These are phyloP conservation scores for Blastocrithidia nonstop DNA, from an alignment of 208 protist species.

Conservation along the genomic window DNA sequence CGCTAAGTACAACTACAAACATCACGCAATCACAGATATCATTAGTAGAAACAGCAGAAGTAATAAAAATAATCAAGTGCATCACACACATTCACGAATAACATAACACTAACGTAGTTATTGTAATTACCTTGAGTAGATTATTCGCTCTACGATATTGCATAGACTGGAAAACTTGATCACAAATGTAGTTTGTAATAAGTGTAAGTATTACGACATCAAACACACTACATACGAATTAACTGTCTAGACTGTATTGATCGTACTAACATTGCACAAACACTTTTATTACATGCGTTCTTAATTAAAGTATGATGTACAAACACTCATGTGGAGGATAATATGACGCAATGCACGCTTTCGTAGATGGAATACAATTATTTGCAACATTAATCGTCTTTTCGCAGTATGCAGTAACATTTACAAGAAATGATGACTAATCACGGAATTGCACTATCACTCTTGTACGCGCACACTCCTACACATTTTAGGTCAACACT, in stretches of 20 bases:
- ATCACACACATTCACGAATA: not conserved
- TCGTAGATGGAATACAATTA: too few species aligned
- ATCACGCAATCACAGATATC: too few species aligned
- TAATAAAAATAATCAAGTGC: too few species aligned
- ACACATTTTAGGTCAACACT: too few species aligned
- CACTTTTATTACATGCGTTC: constrained; percentile 17
- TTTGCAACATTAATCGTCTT: too few species aligned
- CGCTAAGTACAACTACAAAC: too few species aligned
- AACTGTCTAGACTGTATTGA: constrained; percentile 81
- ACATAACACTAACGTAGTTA: not conserved
- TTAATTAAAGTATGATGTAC: too few species aligned
- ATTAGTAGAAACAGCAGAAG: not conserved
- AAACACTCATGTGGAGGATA: too few species aligned
- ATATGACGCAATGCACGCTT: too few species aligned
- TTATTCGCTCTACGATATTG: not conserved
- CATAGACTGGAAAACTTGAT: too few species aligned
- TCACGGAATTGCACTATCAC: constrained; percentile 49
- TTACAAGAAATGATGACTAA: constrained; percentile 18
- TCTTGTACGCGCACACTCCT: constrained; percentile 58
- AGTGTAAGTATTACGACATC: not conserved
- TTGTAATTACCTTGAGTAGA: not conserved
- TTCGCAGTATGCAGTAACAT: not conserved
- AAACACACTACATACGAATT: constrained; percentile 18
- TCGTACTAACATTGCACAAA: constrained; percentile 64
- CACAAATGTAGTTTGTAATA: too few species aligned